These are phyloP conservation scores for Alternaria ventricosa DNA, from an alignment of 2,329 filamentous ascomycete species.

Conservation along the genomic window DNA sequence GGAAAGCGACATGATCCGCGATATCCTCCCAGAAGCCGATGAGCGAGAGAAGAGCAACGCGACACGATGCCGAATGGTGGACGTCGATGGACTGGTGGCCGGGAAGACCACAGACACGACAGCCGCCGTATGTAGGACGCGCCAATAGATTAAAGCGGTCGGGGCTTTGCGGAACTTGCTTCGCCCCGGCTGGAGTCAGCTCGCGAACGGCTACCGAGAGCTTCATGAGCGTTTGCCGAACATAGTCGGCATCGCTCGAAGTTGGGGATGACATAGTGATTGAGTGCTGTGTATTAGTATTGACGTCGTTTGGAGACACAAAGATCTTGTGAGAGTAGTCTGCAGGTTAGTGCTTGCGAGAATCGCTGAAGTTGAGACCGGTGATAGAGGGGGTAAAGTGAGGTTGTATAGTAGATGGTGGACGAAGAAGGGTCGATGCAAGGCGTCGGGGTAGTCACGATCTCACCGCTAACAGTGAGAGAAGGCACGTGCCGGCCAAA, in stretches of 20 bases:
- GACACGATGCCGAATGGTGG: slow-evolving; percentile 16
- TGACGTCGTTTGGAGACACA: neutral
- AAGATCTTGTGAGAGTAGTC: neutral
- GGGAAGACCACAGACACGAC: slow-evolving; percentile 25
- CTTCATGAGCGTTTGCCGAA: slow-evolving; percentile 12
- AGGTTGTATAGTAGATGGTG: neutral
- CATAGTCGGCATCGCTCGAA: neutral
- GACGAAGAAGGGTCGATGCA: neutral
- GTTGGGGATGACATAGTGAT: slow-evolving; percentile 10
- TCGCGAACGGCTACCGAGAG: slow-evolving; percentile 23
- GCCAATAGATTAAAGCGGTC: slow-evolving; percentile 27
- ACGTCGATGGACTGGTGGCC: slow-evolving; percentile 22
- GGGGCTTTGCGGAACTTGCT: slow-evolving; percentile 13
- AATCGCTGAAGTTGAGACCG: neutral
- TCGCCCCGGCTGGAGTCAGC: slow-evolving; percentile 23
- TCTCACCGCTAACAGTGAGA: neutral
- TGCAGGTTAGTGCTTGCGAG: neutral
- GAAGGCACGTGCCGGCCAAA: neutral
- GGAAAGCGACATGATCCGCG: slow-evolving; percentile 4
- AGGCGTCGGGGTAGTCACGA: neutral
- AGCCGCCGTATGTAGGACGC: slow-evolving; percentile 15
- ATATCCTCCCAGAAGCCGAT: slow-evolving; percentile 29
- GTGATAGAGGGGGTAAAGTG: neutral
- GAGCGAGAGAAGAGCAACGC: slow-evolving; percentile 18
- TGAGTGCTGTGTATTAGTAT: neutral